phyloP scores from a whole-genome alignment of 2,329 filamentous ascomycete genomes.

The Periconia digitata region DNA sequence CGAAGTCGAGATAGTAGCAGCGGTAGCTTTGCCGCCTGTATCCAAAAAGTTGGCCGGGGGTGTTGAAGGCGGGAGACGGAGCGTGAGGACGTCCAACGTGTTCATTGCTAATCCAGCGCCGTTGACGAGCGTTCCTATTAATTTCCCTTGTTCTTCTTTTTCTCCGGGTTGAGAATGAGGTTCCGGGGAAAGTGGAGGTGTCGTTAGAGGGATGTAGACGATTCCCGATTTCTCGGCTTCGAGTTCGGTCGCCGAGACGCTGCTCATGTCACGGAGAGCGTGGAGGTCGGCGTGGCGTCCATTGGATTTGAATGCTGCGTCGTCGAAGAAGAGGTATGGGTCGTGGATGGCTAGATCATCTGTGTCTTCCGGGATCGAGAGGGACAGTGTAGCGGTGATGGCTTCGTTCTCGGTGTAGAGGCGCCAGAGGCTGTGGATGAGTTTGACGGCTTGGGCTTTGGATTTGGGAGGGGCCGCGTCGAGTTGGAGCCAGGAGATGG shows the following conservation, averaged over 20 bases:
- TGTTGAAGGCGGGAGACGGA: constrained; percentile 59
- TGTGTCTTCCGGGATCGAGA: constrained; percentile 43
- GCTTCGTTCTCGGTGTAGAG: constrained; percentile 68
- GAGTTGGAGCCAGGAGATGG: constrained; percentile 58
- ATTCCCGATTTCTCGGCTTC: constrained; percentile 71
- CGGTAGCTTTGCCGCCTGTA: constrained; percentile 85
- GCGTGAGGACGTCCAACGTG: constrained; percentile 75
- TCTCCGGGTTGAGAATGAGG: not conserved
- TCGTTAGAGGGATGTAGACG: constrained; percentile 71
- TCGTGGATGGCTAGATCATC: constrained; percentile 54
- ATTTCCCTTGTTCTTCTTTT: constrained; percentile 47
- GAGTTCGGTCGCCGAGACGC: constrained; percentile 59
- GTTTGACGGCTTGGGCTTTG: constrained; percentile 47
- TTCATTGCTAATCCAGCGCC: constrained; percentile 91
- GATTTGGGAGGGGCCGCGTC: constrained; percentile 47
- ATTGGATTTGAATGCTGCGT: constrained; percentile 65
- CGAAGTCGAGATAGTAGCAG: constrained; percentile 74
- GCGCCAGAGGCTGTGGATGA: constrained; percentile 58
- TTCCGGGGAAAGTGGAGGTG: constrained; percentile 8
- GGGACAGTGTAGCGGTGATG: constrained; percentile 57
- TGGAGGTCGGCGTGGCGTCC: constrained; percentile 65
- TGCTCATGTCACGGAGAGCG: constrained; percentile 53
- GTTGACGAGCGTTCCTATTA: constrained; percentile 83
- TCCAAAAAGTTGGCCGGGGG: constrained; percentile 82
- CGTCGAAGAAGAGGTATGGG: constrained; percentile 67